These are phyloP conservation scores for Colletotrichum tropicicola DNA, from an alignment of 2,329 filamentous ascomycete species.

Conservation along the genomic window DNA sequence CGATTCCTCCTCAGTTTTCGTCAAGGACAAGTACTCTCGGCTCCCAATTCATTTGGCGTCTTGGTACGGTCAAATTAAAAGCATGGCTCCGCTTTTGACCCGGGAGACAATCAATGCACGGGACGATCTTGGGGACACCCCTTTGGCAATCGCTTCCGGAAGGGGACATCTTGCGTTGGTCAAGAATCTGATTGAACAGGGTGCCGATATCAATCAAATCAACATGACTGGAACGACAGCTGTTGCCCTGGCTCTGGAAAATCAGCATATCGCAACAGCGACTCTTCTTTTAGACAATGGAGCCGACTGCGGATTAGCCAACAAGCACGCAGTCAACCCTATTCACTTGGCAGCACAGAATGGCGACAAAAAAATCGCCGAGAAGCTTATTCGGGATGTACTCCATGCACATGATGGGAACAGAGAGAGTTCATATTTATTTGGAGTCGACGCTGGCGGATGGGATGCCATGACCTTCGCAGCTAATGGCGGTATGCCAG, in stretches of 20 bases:
- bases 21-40: neutral
- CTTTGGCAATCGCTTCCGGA: neutral
- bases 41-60: neutral
- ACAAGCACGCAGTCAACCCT: neutral
- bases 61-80: fast-evolving
- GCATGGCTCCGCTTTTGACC: neutral
- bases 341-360: neutral
- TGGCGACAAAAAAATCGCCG: neutral
- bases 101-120: neutral
- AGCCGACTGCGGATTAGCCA: neutral
- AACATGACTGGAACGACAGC: neutral
- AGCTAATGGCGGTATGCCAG: neutral
- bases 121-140: neutral
- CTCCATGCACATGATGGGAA: neutral
- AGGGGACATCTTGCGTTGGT: neutral
- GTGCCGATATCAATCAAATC: neutral
- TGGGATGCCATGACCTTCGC: neutral
- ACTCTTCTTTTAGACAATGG: neutral
- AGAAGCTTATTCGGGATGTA: neutral
- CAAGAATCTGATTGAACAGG: neutral
- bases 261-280: neutral
- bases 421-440: neutral
- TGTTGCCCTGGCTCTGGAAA: neutral
- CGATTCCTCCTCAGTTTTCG: neutral
- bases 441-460: neutral